Evolutionary conservation across 108 stramenopile genomes (phyloP), one percentile per base, ranked within the genome.

Genomic region (Stephanodiscus minutulus): DNA sequence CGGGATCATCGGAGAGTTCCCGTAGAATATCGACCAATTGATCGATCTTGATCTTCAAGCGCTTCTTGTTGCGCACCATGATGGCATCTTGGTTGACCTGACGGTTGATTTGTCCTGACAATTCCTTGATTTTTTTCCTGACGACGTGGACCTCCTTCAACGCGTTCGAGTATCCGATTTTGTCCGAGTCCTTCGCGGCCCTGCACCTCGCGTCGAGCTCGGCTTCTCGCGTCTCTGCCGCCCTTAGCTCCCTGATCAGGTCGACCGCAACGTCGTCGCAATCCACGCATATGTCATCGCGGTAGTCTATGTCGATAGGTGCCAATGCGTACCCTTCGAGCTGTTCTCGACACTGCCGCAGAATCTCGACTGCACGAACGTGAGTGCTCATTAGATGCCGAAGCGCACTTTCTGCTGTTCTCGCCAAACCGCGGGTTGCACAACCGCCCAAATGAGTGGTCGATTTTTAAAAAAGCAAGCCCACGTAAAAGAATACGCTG

Each of bases 91-190:
- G 15, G 20, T 62, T 35, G 1, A 72, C 5, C 11, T 6, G 0
- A 6, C 43, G 24, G 54, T 72, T 72, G 22, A 72, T 64, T 55
- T 72, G 61, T 3, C 24, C 64, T 0, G 61, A 55, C 7, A 72
- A 25, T 50, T 72, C 62, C 27, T 35, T 25, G 12, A 53, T 54
- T 28, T 46, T 72, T 13, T 64, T 72, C 27, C 39, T 55, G 3
- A 41, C 50, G 20, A 72, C 62, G 15, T 3, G 39, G 8, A 49
- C 36, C 21, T 72, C 50, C 25, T 72, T 37, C 5, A 44, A 43
- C 4, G 17, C 20, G 1, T 61, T 63, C 17, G 62, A 64, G 25
- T 72, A 64, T 53, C 43, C 24, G 49, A 43, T 54, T 59, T 72
- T 72, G 24, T 64, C 63, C 28, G 61, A 11, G 25, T 46, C 39